A percentile compares a stretch with the other conserved stretches of the same genome.
These are phyloP conservation scores for Aspergillus bombycis DNA, from an alignment of 2,329 filamentous ascomycete species.

Conservation along the genomic window DNA sequence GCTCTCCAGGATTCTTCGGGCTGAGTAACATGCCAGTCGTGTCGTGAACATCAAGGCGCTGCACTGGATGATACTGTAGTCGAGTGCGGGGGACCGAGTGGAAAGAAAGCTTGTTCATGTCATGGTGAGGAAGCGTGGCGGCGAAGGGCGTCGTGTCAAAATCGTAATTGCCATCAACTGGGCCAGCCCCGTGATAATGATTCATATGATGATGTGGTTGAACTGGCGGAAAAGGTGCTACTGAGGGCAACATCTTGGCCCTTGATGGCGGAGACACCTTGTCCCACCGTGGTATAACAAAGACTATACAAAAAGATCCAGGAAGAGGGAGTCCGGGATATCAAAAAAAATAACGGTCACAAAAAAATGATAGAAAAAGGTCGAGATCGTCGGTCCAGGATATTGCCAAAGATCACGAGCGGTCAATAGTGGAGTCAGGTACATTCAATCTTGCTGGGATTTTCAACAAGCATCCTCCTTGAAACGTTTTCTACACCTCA, in stretches of 20 bases:
- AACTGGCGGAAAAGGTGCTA: slow-evolving; percentile 48
- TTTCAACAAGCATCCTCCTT: slow-evolving; percentile 46
- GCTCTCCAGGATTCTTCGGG: slow-evolving; percentile 54
- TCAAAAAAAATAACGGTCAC: not conserved
- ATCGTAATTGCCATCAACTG: slow-evolving; percentile 36
- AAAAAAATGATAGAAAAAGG: slow-evolving; percentile 17
- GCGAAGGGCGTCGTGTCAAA: slow-evolving; percentile 29
- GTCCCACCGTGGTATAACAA: slow-evolving; percentile 15
- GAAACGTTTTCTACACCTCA: slow-evolving; percentile 50
- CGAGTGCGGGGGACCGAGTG: slow-evolving; percentile 36
- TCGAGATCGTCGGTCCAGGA: slow-evolving; percentile 16
- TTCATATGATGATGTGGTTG: slow-evolving; percentile 45
- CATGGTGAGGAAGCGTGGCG: slow-evolving; percentile 28
- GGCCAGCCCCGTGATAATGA: slow-evolving; percentile 35
- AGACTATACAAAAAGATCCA: slow-evolving; percentile 3
- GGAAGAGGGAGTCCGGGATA: slow-evolving; percentile 5
- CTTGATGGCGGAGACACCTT: slow-evolving; percentile 7
- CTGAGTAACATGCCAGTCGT: slow-evolving; percentile 27
- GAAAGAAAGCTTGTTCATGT: slow-evolving; percentile 29
- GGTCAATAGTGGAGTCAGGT: slow-evolving; percentile 25
- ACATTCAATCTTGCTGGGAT: slow-evolving; percentile 30
- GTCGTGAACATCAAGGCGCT: slow-evolving; percentile 38
- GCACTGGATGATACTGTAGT: slow-evolving; percentile 43
- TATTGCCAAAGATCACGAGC: slow-evolving; percentile 21
- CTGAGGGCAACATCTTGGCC: slow-evolving; percentile 53